Conservation (phyloP, 73 alveolate species). For the Tetrahymena elliotti region DNA sequence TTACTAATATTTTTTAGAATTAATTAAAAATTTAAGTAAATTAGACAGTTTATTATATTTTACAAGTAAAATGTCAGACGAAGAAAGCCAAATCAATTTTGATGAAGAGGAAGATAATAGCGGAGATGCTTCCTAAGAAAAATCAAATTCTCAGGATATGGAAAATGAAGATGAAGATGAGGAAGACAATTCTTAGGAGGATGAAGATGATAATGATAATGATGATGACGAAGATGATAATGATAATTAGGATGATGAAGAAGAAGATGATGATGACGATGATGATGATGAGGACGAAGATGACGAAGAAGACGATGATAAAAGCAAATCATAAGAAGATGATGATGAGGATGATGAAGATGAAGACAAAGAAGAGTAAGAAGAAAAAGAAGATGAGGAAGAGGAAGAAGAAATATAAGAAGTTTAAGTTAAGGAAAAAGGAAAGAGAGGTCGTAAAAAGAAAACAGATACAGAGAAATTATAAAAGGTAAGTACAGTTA, state of each 20-base stretch:
- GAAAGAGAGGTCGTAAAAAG: not conserved
- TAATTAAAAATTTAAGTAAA: not conserved
- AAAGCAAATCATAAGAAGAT: not conserved
- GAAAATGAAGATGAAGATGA: constrained; percentile 12
- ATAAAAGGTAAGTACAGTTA: not conserved
- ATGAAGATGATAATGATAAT: constrained; percentile 1
- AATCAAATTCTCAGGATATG: not conserved
- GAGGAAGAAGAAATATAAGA: not conserved
- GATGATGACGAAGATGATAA: not conserved
- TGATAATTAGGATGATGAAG: not conserved
- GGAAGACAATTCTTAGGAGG: not conserved
- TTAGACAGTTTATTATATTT: not conserved
- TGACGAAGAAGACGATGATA: constrained; percentile 7
- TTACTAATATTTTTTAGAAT: not conserved
- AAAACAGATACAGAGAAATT: not conserved
- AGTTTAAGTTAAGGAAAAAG: not conserved
- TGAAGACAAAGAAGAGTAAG: not conserved
- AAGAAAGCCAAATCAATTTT: not conserved
- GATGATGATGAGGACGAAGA: constrained; percentile 5
- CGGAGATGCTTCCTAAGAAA: not conserved
- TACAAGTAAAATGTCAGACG: not conserved
- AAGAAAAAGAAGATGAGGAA: not conserved
- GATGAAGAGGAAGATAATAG: not conserved
- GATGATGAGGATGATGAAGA: constrained; percentile 8
- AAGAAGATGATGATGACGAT: constrained; percentile 1